Percentiles rank a stretch among this genome's conserved stretches.
Evolutionary conservation across 305 asterid species (phyloP).

Genomic region (Fraxinus baroniana): DNA sequence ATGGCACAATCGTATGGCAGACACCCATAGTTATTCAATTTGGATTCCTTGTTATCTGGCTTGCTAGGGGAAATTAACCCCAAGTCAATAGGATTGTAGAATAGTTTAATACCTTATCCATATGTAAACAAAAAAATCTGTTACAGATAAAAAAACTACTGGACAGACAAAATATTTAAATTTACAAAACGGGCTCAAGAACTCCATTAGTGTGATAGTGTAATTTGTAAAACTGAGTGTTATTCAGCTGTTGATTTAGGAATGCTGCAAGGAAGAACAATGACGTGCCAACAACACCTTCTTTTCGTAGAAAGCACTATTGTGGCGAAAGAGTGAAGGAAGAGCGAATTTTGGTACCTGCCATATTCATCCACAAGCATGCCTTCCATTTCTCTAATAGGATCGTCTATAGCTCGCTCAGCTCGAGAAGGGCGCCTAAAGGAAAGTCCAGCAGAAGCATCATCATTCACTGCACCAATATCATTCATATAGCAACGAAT

Average conservation of each 20-base stretch:
- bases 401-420: slow-evolving; percentile 87
- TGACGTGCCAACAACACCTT: neutral
- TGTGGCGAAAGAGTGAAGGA: too few species aligned
- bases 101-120: neutral
- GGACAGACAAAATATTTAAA: neutral
- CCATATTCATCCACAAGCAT: slow-evolving; percentile 94
- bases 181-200: neutral
- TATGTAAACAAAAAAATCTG: neutral
- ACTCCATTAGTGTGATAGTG: neutral
- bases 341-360: slow-evolving; percentile 45
- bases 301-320: too few species aligned
- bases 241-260: neutral
- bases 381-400: slow-evolving; percentile 94
- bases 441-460: slow-evolving; percentile 56
- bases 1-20: neutral
- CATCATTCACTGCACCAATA: slow-evolving; percentile 57
- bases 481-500: slow-evolving; percentile 70
- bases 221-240: neutral
- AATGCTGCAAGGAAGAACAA: neutral
- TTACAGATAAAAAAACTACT: neutral
- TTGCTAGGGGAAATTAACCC: neutral
- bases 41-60: neutral
- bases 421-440: slow-evolving; percentile 83
- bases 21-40: neutral
- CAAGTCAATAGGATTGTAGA: neutral